phyloP scores from a whole-genome alignment of 495 filamentous ascomycete genomes.

The Jackrogersella multiformis region DNA sequence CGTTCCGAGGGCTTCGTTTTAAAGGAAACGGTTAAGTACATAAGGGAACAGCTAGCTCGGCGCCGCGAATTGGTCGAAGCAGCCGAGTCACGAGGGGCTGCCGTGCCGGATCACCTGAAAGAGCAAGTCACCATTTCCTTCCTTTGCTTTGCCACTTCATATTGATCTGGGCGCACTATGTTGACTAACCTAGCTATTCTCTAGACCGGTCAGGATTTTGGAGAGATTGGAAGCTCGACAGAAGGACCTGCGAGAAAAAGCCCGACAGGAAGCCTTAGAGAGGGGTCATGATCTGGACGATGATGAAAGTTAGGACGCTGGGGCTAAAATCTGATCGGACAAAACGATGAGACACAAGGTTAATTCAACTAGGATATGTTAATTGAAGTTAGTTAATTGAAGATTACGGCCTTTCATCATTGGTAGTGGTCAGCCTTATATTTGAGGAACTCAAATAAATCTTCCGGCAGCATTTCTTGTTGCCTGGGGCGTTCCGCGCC shows the following conservation, averaged over 20 bases:
- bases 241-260: constrained; percentile 26
- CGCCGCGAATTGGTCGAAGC: constrained; percentile 69
- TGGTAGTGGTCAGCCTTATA: constrained; percentile 48
- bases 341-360: background rate
- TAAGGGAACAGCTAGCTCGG: constrained; percentile 70
- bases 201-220: constrained; percentile 31
- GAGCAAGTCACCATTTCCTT: constrained; percentile 28
- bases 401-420: constrained; percentile 31
- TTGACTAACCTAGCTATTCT: constrained; percentile 11
- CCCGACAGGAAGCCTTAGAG: constrained; percentile 13
- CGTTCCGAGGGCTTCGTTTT: constrained; percentile 87
- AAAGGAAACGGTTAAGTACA: constrained; percentile 76
- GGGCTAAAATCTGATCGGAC: background rate
- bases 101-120: constrained; percentile 56
- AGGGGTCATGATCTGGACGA: constrained; percentile 27
- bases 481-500: constrained; percentile 14
- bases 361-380: background rate
- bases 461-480: constrained; percentile 48
- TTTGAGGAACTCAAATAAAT: constrained; percentile 48
- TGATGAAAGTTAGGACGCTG: constrained; percentile 21
- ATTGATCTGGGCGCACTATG: constrained; percentile 1
- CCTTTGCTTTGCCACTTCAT: background rate
- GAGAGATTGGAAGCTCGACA: constrained; percentile 36
- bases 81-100: constrained; percentile 67
- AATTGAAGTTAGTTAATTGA: constrained; percentile 7